Conservation (phyloP, 2,329 filamentous ascomycete species). For the Rutstroemia sydowiana region DNA sequence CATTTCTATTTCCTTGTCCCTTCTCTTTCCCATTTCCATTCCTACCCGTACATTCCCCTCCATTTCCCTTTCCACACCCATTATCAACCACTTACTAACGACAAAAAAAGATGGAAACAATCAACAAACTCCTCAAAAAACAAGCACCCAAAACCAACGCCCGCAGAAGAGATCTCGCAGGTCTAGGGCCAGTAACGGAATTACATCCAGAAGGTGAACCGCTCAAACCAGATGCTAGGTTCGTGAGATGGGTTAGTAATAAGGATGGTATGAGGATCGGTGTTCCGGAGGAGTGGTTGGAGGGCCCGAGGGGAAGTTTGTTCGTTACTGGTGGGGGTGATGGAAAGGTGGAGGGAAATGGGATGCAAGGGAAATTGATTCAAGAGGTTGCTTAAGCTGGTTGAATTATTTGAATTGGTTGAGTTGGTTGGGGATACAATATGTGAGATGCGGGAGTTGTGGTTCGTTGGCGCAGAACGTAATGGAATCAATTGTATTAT, state of each 20-base stretch:
- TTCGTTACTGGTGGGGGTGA: conserved; percentile 45
- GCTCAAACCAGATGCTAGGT: conserved; percentile 49
- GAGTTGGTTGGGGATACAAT: no score
- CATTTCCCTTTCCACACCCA: not conserved
- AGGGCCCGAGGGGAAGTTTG: conserved; percentile 51
- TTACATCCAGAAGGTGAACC: conserved; percentile 41
- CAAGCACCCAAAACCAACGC: conserved; percentile 69
- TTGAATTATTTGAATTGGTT: no score
- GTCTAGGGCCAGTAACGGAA: conserved; percentile 35
- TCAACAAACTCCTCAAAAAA: conserved; percentile 83
- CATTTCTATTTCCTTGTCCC: no score
- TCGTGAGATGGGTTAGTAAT: conserved; percentile 65
- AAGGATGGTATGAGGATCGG: conserved; percentile 55
- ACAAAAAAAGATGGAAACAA: conserved; percentile 66
- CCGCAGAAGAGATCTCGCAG: conserved; percentile 31
- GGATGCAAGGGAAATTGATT: conserved; percentile 27
- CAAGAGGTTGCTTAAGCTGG: conserved; percentile 25
- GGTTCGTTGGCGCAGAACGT: no score
- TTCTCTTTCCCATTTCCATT: no score
- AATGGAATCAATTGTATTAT: no score
- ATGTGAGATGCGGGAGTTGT: no score
- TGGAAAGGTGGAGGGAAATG: conserved; percentile 15
- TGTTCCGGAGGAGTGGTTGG: conserved; percentile 62
- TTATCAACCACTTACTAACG: no score
- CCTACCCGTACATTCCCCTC: no score